Evolutionary conservation across 2,329 filamentous ascomycete species (phyloP), one percentile per base, ranked within the genome.

Genomic region (Epichloe sp.): DNA sequence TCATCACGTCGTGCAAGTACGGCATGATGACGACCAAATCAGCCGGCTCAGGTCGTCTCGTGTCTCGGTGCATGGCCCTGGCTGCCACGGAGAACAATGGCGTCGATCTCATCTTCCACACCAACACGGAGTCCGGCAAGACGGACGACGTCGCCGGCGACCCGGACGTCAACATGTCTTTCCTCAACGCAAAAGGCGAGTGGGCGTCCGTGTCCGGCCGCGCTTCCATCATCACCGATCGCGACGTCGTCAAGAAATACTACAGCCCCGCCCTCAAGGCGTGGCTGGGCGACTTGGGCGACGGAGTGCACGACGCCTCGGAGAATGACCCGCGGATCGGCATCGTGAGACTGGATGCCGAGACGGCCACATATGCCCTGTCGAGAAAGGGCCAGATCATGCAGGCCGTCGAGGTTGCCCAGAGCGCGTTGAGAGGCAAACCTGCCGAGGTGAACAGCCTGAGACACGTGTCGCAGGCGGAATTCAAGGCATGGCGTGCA

Each of bases 61-160:
- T 85, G 4, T 90, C 85, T n/a, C 76, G 89, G 57, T 88, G 84
- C 66, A 95, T 95, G 89, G 86, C 86, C 5, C 67, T 95, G 14
- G 86, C 87, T 15, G 87, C 79, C 14, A 85, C 85, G 86, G 88
- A 94, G 69, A 74, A 76, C 55, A 83, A 83, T 56, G 85, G 86
- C 61, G 76, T 89, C 52, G 88, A 94, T 65, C 78, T 93, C 52
- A 78, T 95, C 66, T 95, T 95, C 77, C 85, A 93, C 73, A 89
- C 88, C 63, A 95, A 95, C 74, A 89, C 87, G 55, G 86, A 91
- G 65, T 89, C 86, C 10, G 82, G 87, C 70, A 95, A 95, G 76
- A 89, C 87, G 5, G 78, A 88, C 66, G 88, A 95, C 62, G 76
- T 95, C 42, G 74, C 79, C 52, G 72, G 74, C 52, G 83, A 94